Evolutionary conservation across 306 rosid species (phyloP), one percentile per base, ranked within the genome.

Genomic region (Dryas octopetala): DNA sequence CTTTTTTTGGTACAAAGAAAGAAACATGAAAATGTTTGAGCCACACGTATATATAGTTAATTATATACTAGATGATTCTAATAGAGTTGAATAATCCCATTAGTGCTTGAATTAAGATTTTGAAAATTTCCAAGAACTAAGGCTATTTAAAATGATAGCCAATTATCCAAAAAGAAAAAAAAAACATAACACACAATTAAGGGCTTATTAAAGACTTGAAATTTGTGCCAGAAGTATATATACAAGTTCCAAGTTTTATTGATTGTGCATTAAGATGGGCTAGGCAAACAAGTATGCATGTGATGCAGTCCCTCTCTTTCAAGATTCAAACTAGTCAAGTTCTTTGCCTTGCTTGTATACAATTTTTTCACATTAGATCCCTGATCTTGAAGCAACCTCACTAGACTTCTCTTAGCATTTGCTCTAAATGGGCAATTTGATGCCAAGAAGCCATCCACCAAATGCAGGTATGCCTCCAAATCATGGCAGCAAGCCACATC

Each of bases 401-500:
- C 91, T 67, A 96, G 68, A 53, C 98, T 96, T 9, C 99, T 82
- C 83, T 96, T 96, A 0, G 99, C 99, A 51, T 92, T 92, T 7
- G 90, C 51, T 38, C 99, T 86, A 15, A 96, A 96, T 0, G 99
- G 99, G 79, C 90, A 84, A 53, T 92, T 90, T 0, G 99, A 92
- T 0, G 99, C 95, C 88, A 88, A 8, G 51, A 84, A 96, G 4
- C 99, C 99, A 73, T 96, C 99, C 77, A 96, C 99, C 78, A 96
- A 55, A 64, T 96, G 99, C 55, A 96, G 57, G 63, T 96, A 96
- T 4, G 99, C 99, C 79, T 96, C 99, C 78, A 96, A 51, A 23
- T 96, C 99, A 72, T 96, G 99, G 6, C 97, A 90, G 58, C 98
- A 96, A 0, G 93, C 97, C 66, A 91, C 84, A 71, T 92, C 98